These are phyloP conservation scores for Verticillium alfalfae DNA, from an alignment of 2,329 filamentous ascomycete genomes.

Conservation along the genomic window DNA sequence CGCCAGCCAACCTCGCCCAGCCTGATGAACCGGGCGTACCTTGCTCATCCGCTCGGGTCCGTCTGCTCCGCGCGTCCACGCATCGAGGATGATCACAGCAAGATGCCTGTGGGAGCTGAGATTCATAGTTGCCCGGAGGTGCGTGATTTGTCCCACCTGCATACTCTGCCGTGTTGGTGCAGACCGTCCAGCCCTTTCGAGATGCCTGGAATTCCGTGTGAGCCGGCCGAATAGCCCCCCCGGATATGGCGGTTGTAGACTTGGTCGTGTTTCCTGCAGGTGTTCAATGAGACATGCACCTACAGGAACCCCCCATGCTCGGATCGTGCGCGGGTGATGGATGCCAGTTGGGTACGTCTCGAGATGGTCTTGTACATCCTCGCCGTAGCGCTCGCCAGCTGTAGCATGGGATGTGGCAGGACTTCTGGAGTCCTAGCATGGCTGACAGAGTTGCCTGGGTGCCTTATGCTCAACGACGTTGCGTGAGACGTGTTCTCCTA, in stretches of 20 bases:
- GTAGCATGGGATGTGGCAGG: background rate
- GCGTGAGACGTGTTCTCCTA: background rate
- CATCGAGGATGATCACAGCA: background rate
- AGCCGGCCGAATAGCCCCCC: background rate
- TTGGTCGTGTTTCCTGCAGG: background rate
- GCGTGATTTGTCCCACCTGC: background rate
- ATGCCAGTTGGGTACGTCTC: background rate
- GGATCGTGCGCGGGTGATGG: background rate
- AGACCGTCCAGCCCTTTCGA: background rate
- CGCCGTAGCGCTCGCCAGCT: background rate
- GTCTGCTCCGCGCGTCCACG: too few species aligned
- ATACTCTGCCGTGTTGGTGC: background rate
- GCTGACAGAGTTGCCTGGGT: too few species aligned
- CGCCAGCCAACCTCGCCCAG: too few species aligned
- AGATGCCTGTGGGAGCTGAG: background rate
- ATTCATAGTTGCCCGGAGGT: background rate
- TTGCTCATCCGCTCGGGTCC: too few species aligned
- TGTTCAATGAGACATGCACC: background rate
- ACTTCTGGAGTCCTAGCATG: background rate
- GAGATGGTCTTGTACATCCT: background rate
- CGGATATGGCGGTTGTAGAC: background rate
- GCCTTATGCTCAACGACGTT: background rate
- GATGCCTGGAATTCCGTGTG: background rate
- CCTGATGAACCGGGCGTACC: too few species aligned
- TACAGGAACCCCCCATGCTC: background rate